These are phyloP conservation scores for Puya raimondii DNA, from an alignment of 176 grass and related monocot genomes.

Conservation along the genomic window DNA sequence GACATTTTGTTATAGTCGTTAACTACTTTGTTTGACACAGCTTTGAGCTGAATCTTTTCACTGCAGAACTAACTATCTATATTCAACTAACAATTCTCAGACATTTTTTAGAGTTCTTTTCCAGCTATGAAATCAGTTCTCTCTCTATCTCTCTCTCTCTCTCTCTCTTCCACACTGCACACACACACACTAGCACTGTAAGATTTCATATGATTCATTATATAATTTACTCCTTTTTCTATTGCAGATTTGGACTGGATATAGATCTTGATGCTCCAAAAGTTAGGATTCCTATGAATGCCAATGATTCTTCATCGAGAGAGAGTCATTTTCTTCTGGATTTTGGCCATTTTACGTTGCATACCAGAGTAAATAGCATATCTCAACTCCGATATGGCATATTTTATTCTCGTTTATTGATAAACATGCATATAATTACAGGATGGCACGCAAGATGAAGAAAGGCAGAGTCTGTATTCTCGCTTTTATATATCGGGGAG, in stretches of 20 bases:
- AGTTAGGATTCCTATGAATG: constrained; percentile 73
- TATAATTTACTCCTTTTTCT: constrained; percentile 9
- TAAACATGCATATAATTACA: constrained; percentile 22
- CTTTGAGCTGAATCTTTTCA: too few species aligned
- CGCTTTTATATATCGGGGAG: constrained; percentile 84
- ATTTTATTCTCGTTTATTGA: constrained; percentile 25
- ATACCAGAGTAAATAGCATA: constrained; percentile 61
- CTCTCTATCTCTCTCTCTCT: too few species aligned
- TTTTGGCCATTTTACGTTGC: constrained; percentile 99
- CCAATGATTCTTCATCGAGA: constrained; percentile 21
- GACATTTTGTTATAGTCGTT: too few species aligned
- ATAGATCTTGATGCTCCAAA: constrained; percentile 98
- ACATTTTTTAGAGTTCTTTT: too few species aligned
- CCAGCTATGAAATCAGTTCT: too few species aligned
- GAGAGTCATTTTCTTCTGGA: constrained; percentile 70
- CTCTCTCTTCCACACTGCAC: too few species aligned
- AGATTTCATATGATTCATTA: background rate
- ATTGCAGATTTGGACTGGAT: constrained; percentile 83
- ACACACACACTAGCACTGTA: too few species aligned
- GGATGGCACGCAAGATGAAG: constrained; percentile 51
- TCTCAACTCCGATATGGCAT: constrained; percentile 14
- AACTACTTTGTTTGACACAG: too few species aligned
- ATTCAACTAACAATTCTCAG: background rate
- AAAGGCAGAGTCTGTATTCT: constrained; percentile 81
- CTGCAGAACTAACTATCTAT: background rate